Base-by-base conservation (phyloP, 495 filamentous ascomycete genomes). In the Lentithecium fluviatile region DNA sequence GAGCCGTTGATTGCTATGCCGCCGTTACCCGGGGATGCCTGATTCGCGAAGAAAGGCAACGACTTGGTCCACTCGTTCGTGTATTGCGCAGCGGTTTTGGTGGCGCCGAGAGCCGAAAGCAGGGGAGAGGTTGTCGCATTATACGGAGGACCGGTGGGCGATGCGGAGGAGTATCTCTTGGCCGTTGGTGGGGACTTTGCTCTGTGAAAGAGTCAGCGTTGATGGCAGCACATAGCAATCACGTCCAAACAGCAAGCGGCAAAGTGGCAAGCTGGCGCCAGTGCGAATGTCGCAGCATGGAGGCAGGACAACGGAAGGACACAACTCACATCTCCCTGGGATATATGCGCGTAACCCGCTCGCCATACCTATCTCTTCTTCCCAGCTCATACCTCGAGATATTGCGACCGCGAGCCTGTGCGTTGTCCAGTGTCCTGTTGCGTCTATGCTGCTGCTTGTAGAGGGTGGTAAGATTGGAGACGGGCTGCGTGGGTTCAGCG, bases 41-140 rank as follows among this genome's bases (percentile, higher is more conserved):
- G 62, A 29, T 66, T 67, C 19, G 58, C 49, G 53, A 69, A 68
- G 32, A 64, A 64, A 17, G 70, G 66, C 3, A 71, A 38, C 7
- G 69, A 67, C 51, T 70, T 73, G 15, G 70, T 67, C 69, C 69
- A 73, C 56, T 73, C 70, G 59, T 64, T 70, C 6, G 70, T 71
- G 52, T 70, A 65, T 17, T 73, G 65, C 15, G 64, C 62, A 29
- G 69, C 69, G 24, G 62, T 56, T 40, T 64, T 59, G 32, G 66
- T 64, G 32, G 62, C 53, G 47, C 64, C 58, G 29, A 70, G 60
- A 37, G 66, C 69, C 24, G 70, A 67, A 25, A 71, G 52, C n/a
- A 72, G 62, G 17, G 70, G 67, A 26, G 69, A 70, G 12, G 55
- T 65, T 20, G 58, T 69, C 32, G 67, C 65, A 68, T 68, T 64